A percentile compares a stretch with the other conserved stretches of the same genome.
These are phyloP conservation scores for Musa acuminata DNA, from an alignment of 176 grass and related monocot genomes.

Conservation along the genomic window DNA sequence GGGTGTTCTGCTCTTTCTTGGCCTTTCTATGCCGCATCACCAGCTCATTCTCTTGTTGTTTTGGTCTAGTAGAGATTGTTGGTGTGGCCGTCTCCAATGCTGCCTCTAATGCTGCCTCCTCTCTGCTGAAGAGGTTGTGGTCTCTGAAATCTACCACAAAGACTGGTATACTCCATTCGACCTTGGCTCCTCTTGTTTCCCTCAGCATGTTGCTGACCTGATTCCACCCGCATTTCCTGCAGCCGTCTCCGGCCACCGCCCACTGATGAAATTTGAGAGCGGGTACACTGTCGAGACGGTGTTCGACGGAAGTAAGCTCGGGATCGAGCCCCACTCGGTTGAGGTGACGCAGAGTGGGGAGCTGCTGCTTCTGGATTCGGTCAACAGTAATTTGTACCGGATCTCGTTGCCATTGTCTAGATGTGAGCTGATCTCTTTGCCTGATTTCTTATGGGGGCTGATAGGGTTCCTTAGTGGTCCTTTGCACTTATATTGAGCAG, in stretches of 20 bases:
- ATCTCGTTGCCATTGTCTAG: slow-evolving; percentile 79
- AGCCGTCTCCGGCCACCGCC: slow-evolving; percentile 40
- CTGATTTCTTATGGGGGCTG: slow-evolving; percentile 16
- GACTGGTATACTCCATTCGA: slow-evolving; percentile 33
- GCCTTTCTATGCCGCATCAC: not conserved
- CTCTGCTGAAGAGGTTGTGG: slow-evolving; percentile 60
- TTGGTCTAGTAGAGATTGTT: slow-evolving; percentile 46
- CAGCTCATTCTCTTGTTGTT: slow-evolving; percentile 1
- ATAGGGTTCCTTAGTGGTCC: not conserved
- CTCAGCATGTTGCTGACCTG: not conserved
- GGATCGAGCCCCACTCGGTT: slow-evolving; percentile 80
- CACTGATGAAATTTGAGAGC: slow-evolving; percentile 91
- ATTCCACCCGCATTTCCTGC: slow-evolving; percentile 1
- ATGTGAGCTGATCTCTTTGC: slow-evolving; percentile 48
- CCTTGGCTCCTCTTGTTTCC: not conserved
- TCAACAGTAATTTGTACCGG: slow-evolving; percentile 90
- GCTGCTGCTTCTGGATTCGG: slow-evolving; percentile 82
- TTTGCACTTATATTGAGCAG: not conserved
- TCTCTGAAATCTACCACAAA: slow-evolving; percentile 65
- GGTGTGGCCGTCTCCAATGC: slow-evolving; percentile 60
- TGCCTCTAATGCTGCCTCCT: slow-evolving; percentile 20
- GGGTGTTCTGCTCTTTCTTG: slow-evolving; percentile 11
- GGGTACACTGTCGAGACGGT: slow-evolving; percentile 97
- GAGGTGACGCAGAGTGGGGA: slow-evolving; percentile 78
- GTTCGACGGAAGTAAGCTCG: slow-evolving; percentile 92